A percentile compares a stretch with the other conserved stretches of the same genome.
These are phyloP conservation scores for Cardamine occulta DNA, from an alignment of 345 rosid species.

Conservation along the genomic window DNA sequence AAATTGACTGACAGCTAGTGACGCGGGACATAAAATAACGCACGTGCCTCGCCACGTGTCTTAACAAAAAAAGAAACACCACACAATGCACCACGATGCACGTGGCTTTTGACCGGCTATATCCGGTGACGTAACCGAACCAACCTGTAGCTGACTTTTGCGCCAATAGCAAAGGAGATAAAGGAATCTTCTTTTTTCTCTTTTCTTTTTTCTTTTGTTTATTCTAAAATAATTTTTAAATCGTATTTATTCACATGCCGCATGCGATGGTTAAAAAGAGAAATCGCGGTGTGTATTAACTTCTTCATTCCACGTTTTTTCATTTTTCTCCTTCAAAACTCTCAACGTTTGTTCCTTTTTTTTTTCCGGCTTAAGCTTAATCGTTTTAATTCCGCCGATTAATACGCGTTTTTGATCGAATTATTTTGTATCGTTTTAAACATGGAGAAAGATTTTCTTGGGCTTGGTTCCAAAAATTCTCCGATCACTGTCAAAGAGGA, in stretches of 20 bases:
- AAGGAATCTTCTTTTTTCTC: slow-evolving; percentile 28
- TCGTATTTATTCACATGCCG: slow-evolving; percentile 41
- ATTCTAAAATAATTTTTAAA: neutral
- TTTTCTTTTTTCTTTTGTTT: too few relatives aligned
- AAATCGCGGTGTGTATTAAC: slow-evolving; percentile 28
- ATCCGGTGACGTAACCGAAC: slow-evolving; percentile 35
- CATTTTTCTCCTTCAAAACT: slow-evolving; percentile 7
- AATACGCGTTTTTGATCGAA: neutral
- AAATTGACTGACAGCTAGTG: slow-evolving; percentile 30
- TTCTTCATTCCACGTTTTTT: slow-evolving; percentile 45
- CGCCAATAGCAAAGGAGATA: slow-evolving; percentile 25
- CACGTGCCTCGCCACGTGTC: slow-evolving; percentile 40
- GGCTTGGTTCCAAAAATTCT: slow-evolving; percentile 50
- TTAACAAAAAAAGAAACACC: neutral
- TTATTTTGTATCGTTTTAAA: neutral
- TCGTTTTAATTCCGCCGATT: slow-evolving; percentile 22
- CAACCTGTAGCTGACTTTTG: slow-evolving; percentile 27
- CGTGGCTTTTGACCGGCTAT: slow-evolving; percentile 49
- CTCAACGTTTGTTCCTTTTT: neutral
- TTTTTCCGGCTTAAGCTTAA: slow-evolving; percentile 16
- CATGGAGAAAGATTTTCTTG: slow-evolving; percentile 68
- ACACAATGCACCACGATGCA: slow-evolving; percentile 35
- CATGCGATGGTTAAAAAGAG: slow-evolving; percentile 39
- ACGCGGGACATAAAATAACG: slow-evolving; percentile 27
- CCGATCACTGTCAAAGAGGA: slow-evolving; percentile 55